A percentile compares a stretch with the other conserved stretches of the same genome.
phyloP scores from a whole-genome alignment of 495 filamentous ascomycete genomes.

The Penicillium waksmanii region DNA sequence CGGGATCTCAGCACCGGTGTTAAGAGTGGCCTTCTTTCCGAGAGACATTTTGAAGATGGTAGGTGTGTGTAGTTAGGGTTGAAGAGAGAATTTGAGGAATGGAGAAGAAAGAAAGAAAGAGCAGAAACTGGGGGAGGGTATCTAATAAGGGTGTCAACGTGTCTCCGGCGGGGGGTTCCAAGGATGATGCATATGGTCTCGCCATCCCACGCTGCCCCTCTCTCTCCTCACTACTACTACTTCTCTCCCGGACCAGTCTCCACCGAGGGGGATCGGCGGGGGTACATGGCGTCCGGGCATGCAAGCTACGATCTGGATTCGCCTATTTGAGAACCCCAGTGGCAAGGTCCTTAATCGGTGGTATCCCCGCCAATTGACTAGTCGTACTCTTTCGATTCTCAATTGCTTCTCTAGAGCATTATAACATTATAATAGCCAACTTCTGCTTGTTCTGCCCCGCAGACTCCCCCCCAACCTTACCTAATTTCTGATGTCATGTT shows the following conservation, averaged over 20 bases:
- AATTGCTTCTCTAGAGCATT: not conserved
- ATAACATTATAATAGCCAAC: not conserved
- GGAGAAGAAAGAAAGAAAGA: slow-evolving; percentile 7
- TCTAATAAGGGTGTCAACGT: slow-evolving; percentile 19
- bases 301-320: slow-evolving; percentile 3
- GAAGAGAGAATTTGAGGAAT: slow-evolving; percentile 1
- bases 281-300: not conserved
- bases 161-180: slow-evolving; percentile 17
- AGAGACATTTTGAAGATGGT: slow-evolving; percentile 45
- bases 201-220: slow-evolving; percentile 22
- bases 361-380: not conserved
- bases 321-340: not conserved
- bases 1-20: slow-evolving; percentile 49
- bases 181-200: slow-evolving; percentile 6
- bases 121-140: slow-evolving; percentile 4
- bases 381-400: not conserved
- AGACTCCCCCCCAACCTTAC: not conserved
- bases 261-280: slow-evolving; percentile 23
- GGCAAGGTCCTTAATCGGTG: not conserved
- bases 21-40: slow-evolving; percentile 49
- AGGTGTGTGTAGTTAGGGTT: slow-evolving; percentile 7
- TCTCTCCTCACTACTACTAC: slow-evolving; percentile 1
- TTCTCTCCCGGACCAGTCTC: slow-evolving; percentile 26
- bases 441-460: not conserved
- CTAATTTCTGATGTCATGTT: slow-evolving; percentile 19